phyloP scores from a whole-genome alignment of 768 basidiomycete genomes.

The Leccinum sublutescens region DNA sequence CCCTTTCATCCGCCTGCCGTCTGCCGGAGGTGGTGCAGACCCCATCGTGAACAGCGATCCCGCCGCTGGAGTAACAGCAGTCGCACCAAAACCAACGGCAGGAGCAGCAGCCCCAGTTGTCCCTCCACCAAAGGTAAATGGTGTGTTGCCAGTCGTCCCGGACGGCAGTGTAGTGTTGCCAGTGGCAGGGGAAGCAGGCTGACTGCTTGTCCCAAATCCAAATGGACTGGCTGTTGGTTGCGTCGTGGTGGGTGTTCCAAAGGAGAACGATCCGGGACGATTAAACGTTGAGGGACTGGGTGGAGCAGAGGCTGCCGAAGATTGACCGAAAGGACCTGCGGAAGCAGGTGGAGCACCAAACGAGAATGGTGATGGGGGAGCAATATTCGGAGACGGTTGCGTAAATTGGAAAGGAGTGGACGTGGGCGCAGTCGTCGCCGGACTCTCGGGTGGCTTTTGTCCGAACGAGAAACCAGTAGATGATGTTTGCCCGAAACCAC shows the following conservation, averaged over 20 bases:
- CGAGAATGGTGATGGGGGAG: conserved; percentile 41
- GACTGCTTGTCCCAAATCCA: conserved; percentile 49
- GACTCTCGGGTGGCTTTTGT: conserved; percentile 39
- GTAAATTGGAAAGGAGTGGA: conserved; percentile 50
- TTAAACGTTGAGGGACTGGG: conserved; percentile 59
- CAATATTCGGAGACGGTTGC: conserved; percentile 36
- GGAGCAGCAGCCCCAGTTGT: conserved; percentile 36
- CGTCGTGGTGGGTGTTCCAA: conserved; percentile 41
- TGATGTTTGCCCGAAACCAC: conserved; percentile 46
- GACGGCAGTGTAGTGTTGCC: conserved; percentile 33
- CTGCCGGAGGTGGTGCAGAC: conserved; percentile 44
- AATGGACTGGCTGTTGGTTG: conserved; percentile 39
- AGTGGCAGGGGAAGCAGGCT: conserved; percentile 58
- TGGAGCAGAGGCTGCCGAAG: conserved; percentile 46
- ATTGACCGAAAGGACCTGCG: conserved; percentile 43
- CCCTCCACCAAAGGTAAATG: conserved; percentile 40
- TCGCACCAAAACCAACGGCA: conserved; percentile 40
- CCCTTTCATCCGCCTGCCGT: conserved; percentile 51
- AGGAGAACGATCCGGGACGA: conserved; percentile 46
- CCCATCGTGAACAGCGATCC: conserved; percentile 58
- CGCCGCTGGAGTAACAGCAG: conserved; percentile 32
- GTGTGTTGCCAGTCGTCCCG: conserved; percentile 26
- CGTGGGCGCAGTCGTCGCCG: conserved; percentile 37
- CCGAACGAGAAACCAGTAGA: conserved; percentile 48
- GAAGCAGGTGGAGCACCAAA: conserved; percentile 42